Base-by-base conservation (phyloP, 2,329 filamentous ascomycete species). In the Botrytis fragariae region DNA sequence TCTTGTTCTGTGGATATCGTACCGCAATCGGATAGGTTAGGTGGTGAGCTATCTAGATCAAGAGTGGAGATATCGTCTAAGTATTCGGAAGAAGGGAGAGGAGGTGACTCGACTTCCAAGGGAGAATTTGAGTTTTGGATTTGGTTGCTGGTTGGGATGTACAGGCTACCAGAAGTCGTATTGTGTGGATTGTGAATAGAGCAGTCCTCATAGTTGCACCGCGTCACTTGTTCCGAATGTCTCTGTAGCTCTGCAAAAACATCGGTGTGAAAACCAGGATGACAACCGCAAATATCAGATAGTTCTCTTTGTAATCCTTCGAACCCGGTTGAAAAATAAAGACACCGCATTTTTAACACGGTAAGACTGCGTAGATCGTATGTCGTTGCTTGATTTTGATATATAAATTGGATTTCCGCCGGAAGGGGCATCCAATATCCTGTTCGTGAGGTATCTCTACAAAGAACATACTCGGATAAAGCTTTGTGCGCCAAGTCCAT, bases 381-480 rank as follows among this genome's bases (percentile, higher is more conserved):
- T 20, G 48, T 71, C 4, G 39, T 39, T 6, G 20, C 39, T 9
- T n/a, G 29, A 2, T 35, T 4, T 3, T 39, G 18, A 25, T 73
- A 73, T 9, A 73, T 70, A 9, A 54, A 73, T 9, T 42, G 45
- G 29, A 73, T 71, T 57, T 73, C 72, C 1, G 60, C 44, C 0
- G 12, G 22, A 2, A 71, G 32, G 3, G 71, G 71, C 42, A 69
- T 37, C 71, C 71, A 72, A 10, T 37, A 57, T 29, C 60, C 59
- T 2, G 45, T 64, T 6, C 22, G n/a, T 25, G 44, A 20, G 1
- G 18, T 20, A 10, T 48, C 44, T 22, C 39, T 54, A 12, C 59
- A 62, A 45, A 65, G 39, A 7, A 51, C 20, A 59, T 71, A 73
- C 29, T 57, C 48, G 22, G 22, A 42, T 7, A 54, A 8, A 39